phyloP scores from a whole-genome alignment of 139 green algal genomes.

The Micractinium sp. region DNA sequence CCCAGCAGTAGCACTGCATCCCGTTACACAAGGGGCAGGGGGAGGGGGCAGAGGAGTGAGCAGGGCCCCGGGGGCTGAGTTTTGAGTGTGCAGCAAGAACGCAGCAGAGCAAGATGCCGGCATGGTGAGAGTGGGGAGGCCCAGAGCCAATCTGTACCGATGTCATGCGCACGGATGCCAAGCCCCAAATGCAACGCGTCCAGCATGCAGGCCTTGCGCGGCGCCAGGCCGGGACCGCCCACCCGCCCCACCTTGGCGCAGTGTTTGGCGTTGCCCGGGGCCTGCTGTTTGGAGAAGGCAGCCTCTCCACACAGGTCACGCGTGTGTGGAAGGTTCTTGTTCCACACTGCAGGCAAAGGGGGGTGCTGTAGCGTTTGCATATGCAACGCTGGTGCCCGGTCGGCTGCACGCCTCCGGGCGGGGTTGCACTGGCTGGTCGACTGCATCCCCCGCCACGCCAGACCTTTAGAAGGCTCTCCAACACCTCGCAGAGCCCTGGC shows the following conservation, averaged over 20 bases:
- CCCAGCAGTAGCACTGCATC: slow-evolving; percentile 65
- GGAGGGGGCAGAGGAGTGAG: neutral
- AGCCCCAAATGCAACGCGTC: neutral
- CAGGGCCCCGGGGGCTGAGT: too few relatives aligned
- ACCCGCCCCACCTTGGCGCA: slow-evolving; percentile 26
- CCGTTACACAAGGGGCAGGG: neutral
- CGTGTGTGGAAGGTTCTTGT: slow-evolving; percentile 30
- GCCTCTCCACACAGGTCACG: slow-evolving; percentile 19
- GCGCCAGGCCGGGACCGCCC: neutral
- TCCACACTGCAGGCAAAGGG: slow-evolving; percentile 26
- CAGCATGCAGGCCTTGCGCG: neutral
- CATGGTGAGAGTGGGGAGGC: too few relatives aligned
- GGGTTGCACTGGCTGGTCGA: neutral
- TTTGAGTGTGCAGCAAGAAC: neutral
- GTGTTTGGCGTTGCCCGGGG: neutral
- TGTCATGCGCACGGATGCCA: neutral
- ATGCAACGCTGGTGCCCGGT: neutral
- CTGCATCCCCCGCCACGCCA: neutral
- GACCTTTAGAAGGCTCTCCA: too few relatives aligned
- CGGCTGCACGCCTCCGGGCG: too few relatives aligned
- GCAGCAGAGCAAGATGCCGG: neutral
- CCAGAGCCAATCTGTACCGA: neutral
- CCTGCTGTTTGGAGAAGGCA: neutral
- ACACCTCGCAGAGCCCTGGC: too few relatives aligned
- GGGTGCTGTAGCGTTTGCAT: neutral